These are phyloP conservation scores for Primulina huaijiensis DNA, from an alignment of 257 asterid species.

Conservation along the genomic window DNA sequence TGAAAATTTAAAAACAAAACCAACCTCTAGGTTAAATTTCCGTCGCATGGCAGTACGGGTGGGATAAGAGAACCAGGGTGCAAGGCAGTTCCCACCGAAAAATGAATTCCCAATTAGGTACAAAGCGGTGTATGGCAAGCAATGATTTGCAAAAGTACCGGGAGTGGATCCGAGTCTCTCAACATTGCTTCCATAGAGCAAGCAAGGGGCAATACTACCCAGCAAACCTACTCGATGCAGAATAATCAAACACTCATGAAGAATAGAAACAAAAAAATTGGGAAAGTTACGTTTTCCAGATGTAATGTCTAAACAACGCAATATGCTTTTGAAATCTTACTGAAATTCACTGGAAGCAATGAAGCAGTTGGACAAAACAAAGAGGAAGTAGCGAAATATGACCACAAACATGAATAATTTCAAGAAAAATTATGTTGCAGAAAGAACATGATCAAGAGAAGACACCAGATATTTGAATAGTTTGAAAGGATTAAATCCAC, in stretches of 20 bases:
- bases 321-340: neutral
- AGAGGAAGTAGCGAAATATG: neutral
- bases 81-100: constrained; percentile 79
- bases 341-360: neutral
- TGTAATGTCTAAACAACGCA: neutral
- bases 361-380: neutral
- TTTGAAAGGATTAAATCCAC: neutral
- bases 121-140: constrained; percentile 83
- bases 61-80: constrained; percentile 81
- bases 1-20: constrained; percentile 1
- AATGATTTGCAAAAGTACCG: constrained; percentile 72
- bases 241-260: constrained; percentile 4
- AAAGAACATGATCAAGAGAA: neutral
- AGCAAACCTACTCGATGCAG: constrained; percentile 59
- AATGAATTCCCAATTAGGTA: constrained; percentile 65
- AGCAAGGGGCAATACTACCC: constrained; percentile 86
- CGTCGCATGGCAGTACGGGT: constrained; percentile 82
- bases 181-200: constrained; percentile 79
- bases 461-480: neutral
- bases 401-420: neutral
- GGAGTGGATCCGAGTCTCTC: constrained; percentile 78
- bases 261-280: neutral
- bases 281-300: neutral
- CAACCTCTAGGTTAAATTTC: constrained; percentile 83
- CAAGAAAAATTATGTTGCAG: neutral